Evolutionary conservation across 306 rosid genomes (phyloP).

Genomic region (Quillaja saponaria): DNA sequence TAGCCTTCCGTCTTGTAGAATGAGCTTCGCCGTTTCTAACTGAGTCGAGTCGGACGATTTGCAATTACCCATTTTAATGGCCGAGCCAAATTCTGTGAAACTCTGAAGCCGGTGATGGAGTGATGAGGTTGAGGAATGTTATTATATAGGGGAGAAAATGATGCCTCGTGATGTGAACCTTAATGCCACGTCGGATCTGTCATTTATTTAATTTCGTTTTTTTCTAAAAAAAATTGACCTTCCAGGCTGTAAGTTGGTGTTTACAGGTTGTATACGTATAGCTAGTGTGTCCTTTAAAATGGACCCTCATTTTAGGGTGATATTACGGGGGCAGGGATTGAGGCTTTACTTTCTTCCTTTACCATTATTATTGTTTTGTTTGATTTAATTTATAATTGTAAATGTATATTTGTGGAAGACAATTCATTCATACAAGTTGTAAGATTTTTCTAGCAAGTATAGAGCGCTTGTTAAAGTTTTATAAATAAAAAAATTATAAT

Average conservation of each 20-base stretch:
- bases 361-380: too few species aligned
- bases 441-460: too few species aligned
- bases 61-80: conserved; percentile 71
- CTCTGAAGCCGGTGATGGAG: not conserved
- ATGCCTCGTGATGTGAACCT: conserved; percentile 1
- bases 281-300: conserved; percentile 1
- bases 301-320: conserved; percentile 27
- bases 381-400: not conserved
- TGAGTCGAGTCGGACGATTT: conserved; percentile 53
- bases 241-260: conserved; percentile 88
- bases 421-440: too few species aligned
- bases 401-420: too few species aligned
- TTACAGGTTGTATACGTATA: conserved; percentile 68
- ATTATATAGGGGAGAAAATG: conserved; percentile 27
- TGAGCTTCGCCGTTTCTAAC: conserved; percentile 72
- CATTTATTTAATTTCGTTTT: conserved; percentile 4
- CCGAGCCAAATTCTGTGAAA: conserved; percentile 8
- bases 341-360: too few species aligned
- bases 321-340: conserved; percentile 38
- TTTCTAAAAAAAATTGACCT: conserved; percentile 10
- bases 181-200: conserved; percentile 52
- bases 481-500: too few species aligned
- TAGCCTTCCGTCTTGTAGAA: conserved; percentile 62
- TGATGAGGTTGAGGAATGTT: conserved; percentile 4
- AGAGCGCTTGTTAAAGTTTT: too few species aligned